A percentile compares a stretch with the other conserved stretches of the same genome.
phyloP scores from a whole-genome alignment of 257 asterid species.

The Solanum bukasovii region DNA sequence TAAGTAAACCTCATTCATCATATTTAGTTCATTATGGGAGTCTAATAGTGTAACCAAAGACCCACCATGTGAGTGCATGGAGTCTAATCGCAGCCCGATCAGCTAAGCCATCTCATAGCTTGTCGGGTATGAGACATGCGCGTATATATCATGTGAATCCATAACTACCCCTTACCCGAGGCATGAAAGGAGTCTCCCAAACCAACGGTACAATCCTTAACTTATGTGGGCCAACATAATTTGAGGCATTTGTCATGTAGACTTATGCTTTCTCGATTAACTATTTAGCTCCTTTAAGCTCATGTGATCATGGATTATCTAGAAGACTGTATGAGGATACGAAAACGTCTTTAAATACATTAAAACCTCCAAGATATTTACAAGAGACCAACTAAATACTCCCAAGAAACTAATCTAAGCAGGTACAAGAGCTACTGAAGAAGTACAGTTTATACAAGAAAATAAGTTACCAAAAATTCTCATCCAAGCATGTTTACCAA shows the following conservation, averaged over 20 bases:
- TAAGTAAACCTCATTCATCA: neutral
- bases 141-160: neutral
- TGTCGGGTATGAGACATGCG: neutral
- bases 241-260: neutral
- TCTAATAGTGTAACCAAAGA: neutral
- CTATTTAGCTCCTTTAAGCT: neutral
- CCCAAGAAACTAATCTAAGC: too few relatives aligned
- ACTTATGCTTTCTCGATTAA: neutral
- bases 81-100: neutral
- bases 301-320: neutral
- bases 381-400: too few relatives aligned
- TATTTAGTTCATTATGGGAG: neutral
- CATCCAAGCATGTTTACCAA: too few relatives aligned
- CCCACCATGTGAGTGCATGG: neutral
- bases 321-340: too few relatives aligned
- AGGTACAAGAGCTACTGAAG: too few relatives aligned
- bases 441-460: too few relatives aligned
- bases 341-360: too few relatives aligned
- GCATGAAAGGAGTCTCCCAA: neutral
- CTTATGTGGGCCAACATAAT: neutral
- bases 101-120: neutral
- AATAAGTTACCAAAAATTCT: too few relatives aligned
- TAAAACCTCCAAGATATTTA: too few relatives aligned
- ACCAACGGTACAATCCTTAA: neutral
- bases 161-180: neutral